Base-by-base conservation (phyloP, 148 eudicot species). In the Dianthus caryophyllus region DNA sequence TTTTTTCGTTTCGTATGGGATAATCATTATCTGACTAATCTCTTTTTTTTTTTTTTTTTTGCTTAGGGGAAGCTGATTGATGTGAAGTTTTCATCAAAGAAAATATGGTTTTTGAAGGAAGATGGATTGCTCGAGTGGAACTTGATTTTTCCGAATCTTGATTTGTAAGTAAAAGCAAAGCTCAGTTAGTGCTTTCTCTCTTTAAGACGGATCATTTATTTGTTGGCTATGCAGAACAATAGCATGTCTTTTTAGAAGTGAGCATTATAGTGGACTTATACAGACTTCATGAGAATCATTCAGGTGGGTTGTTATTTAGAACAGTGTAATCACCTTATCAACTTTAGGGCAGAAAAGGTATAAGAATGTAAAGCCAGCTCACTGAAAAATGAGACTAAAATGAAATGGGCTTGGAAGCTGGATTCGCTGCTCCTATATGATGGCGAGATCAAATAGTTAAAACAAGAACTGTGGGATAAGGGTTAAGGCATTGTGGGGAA, bases 81-180 rank as follows among this genome's bases (percentile, higher is more conserved):
- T 82, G 86, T 94, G 38, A 86, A 81, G 73, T 81, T 94, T 64
- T 70, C 90, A 55, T 81, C 85, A 64, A 68, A 71, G 70, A 90
- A 86, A 67, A 75, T 94, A 65, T 94, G 96, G 96, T 65, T 90
- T 70, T 82, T 94, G 21, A 88, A 78, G 70, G 99, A 86, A 77
- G 90, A 89, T 70, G 88, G 83, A 54, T 68, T 94, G 61, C 61
- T 81, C 65, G 77, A 76, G 84, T 84, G 76, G 50, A 79, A 72
- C 51, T 68, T 94, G 65, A 68, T 72, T 66, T 38, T 54, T 74
- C 55, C 71, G 27, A 77, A 70, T 77, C 68, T 41, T 62, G 72
- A 71, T 10, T 70, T 71, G 99, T 94, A 83, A 80, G 88, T 70
- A 43, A 49, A 9, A 54, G 29, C 41, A 20, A 21, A 10, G 29